Conservation (phyloP, 2,329 filamentous ascomycete genomes). For the Claviceps citrina region DNA sequence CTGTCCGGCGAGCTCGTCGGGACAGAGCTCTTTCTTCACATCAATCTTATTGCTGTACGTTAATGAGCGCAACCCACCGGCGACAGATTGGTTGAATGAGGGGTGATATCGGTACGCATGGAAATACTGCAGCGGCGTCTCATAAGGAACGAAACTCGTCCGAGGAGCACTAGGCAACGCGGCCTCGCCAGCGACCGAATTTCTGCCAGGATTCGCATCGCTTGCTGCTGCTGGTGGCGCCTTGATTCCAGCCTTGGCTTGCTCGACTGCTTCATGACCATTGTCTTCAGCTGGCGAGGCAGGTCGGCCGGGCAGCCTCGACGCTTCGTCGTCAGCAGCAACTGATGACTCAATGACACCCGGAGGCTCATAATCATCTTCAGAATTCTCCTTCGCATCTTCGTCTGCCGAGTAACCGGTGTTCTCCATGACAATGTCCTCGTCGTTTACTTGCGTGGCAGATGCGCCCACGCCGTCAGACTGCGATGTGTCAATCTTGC, state of each 20-base stretch:
- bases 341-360: slow-evolving; percentile 16
- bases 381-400: slow-evolving; percentile 18
- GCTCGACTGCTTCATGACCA: not conserved
- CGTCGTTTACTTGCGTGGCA: not conserved
- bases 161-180: slow-evolving; percentile 9
- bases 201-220: not conserved
- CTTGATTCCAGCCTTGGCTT: not conserved
- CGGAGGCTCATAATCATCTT: slow-evolving; percentile 41
- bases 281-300: not conserved
- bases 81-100: slow-evolving; percentile 50
- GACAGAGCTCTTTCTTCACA: slow-evolving; percentile 56
- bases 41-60: slow-evolving; percentile 91
- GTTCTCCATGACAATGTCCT: slow-evolving; percentile 11
- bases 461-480: not conserved
- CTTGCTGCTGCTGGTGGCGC: not conserved
- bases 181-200: slow-evolving; percentile 5
- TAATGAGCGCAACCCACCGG: slow-evolving; percentile 70
- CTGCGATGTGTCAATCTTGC: not conserved
- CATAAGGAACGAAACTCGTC: slow-evolving; percentile 44
- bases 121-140: slow-evolving; percentile 69
- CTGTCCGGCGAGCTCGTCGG: slow-evolving; percentile 53
- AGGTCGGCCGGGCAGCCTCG: slow-evolving; percentile 2
- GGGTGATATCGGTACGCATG: slow-evolving; percentile 85
- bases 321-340: slow-evolving; percentile 3
- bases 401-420: slow-evolving; percentile 24